Evolutionary conservation across 768 basidiomycete species (phyloP), one percentile per base, ranked within the genome.

Genomic region (Nidula microcarpa): DNA sequence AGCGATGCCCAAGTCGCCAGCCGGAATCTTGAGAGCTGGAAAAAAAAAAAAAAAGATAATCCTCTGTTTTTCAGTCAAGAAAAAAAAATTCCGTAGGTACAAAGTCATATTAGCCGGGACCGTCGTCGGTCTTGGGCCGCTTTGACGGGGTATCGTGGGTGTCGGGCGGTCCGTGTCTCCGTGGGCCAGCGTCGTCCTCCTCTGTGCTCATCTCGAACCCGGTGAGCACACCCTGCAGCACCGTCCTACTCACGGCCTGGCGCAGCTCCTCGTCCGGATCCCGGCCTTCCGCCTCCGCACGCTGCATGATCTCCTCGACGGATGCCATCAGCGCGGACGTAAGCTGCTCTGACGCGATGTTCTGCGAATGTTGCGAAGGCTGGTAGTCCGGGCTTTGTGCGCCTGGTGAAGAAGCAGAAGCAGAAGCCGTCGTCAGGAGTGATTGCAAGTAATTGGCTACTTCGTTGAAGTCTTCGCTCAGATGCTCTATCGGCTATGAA

Each of bases 251-350:
- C 46, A 94, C 91, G 9, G 79, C 77, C 51, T 73, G 73, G 48
- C 81, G 73, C 50, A 94, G 75, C 61, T 85, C 81, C 30, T 81
- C 79, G 17, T 91, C 86, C 34, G 84, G 85, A 66, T 90, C 82
- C 33, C 75, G 71, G 6, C 86, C 87, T 57, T 84, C 80, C 53
- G 77, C 75, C 49, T 75, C 72, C 43, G 74, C 74, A 43, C 70
- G 73, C 50, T 68, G 59, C 77, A 90, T 83, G 62, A 94, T 86
- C 50, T 79, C 77, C 60, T 84, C 77, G 39, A 87, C 83, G 23
- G 81, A 80, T 49, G 72, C 68, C 72, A 94, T 81, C 54, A 93
- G 76, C 16, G 75, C 74, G 32, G 80, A 75, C 4, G 91, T 89
- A 54, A 93, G 78, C 34, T 74, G 68, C 60, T 91, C 86, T n/a